Percentiles rank a stretch among this genome's conserved stretches.
Evolutionary conservation across 2,329 filamentous ascomycete genomes (phyloP).

Genomic region (Arthrobotrys pseudoclavata): DNA sequence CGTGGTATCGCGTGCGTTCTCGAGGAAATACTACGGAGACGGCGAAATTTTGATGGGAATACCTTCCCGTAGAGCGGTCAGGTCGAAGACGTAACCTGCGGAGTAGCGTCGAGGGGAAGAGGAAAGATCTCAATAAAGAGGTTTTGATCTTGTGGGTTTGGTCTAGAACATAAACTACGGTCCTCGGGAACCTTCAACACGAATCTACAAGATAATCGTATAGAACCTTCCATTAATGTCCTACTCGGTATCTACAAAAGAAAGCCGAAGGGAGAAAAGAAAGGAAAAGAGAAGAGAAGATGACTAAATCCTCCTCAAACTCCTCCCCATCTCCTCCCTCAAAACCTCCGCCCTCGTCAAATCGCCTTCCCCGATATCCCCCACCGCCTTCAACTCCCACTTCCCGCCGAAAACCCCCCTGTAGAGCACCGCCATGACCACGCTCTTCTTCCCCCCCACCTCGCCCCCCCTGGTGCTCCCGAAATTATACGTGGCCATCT

Average conservation of each 20-base stretch:
- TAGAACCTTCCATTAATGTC: background rate
- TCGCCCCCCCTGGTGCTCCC: conserved; percentile 26
- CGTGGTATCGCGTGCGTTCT: too few relatives aligned
- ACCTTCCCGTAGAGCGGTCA: too few relatives aligned
- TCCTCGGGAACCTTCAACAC: too few relatives aligned
- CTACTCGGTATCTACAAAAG: too few relatives aligned
- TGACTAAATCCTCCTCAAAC: conserved; percentile 39
- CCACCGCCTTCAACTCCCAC: conserved; percentile 58
- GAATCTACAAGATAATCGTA: too few relatives aligned
- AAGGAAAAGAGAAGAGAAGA: background rate
- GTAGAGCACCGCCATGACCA: conserved; percentile 54
- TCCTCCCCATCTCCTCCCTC: conserved; percentile 38
- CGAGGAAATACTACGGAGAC: too few relatives aligned
- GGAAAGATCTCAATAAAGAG: too few relatives aligned
- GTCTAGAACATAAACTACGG: too few relatives aligned
- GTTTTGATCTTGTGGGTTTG: too few relatives aligned
- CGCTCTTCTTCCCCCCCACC: conserved; percentile 49
- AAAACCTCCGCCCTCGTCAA: conserved; percentile 35
- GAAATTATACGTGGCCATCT: conserved; percentile 57
- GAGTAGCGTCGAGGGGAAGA: too few relatives aligned
- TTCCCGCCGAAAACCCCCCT: conserved; percentile 31
- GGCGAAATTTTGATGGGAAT: too few relatives aligned
- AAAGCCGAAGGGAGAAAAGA: background rate
- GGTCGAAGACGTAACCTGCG: too few relatives aligned
- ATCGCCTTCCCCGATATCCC: conserved; percentile 56